phyloP scores from a whole-genome alignment of 495 filamentous ascomycete species.

The Astrothelium subdiscretum region DNA sequence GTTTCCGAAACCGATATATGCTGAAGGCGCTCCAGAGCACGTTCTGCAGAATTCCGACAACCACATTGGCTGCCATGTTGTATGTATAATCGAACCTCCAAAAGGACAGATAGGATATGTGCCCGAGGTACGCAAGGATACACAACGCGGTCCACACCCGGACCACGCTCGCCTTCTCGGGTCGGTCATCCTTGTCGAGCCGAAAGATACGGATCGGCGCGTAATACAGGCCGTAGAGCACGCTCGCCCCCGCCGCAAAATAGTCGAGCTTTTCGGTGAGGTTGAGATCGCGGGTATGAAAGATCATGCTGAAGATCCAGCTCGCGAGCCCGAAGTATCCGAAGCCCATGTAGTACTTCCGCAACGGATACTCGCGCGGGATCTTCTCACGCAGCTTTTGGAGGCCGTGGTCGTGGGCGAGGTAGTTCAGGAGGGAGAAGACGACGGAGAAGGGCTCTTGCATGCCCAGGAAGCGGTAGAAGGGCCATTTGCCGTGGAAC shows the following conservation, averaged over 20 bases:
- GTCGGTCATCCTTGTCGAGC: constrained; percentile 52
- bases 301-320: constrained; percentile 82
- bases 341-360: constrained; percentile 68
- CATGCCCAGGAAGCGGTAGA: constrained; percentile 75
- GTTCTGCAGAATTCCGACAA: constrained; percentile 69
- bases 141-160: constrained; percentile 67
- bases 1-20: constrained; percentile 56
- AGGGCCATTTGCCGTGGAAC: constrained; percentile 99
- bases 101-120: constrained; percentile 74
- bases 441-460: constrained; percentile 91
- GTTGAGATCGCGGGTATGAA: constrained; percentile 78
- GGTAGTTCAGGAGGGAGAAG: constrained; percentile 82
- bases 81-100: constrained; percentile 91
- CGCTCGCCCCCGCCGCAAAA: constrained; percentile 82
- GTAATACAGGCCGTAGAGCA: constrained; percentile 84
- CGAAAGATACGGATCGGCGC: constrained; percentile 70
- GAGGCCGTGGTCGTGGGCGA: constrained; percentile 76
- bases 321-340: constrained; percentile 70
- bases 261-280: constrained; percentile 92
- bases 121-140: constrained; percentile 54
- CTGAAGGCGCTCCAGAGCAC: constrained; percentile 79
- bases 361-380: constrained; percentile 60
- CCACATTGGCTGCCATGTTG: constrained; percentile 93
- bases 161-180: constrained; percentile 42
- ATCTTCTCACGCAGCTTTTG: constrained; percentile 54